Evolutionary conservation across 352 stramenopile genomes (phyloP).

Genomic region (Globisporangium nunn): DNA sequence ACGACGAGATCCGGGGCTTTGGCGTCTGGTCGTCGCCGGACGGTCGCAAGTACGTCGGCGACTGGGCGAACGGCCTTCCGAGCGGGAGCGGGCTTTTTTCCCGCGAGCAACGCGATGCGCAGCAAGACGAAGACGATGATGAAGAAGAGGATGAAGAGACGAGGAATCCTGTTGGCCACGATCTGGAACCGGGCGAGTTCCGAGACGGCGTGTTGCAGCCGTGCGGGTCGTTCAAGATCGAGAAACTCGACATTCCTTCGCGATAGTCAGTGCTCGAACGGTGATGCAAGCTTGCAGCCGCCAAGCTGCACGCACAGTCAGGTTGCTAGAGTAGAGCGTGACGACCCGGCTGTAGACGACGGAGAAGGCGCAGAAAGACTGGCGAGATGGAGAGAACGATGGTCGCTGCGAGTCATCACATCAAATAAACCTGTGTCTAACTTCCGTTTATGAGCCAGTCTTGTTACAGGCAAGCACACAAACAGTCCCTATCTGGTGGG

Average conservation of each 20-base stretch:
- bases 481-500: slow-evolving; percentile 55
- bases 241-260: slow-evolving; percentile 25
- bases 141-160: not conserved
- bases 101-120: slow-evolving; percentile 16
- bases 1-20: slow-evolving; percentile 45
- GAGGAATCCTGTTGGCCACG: not conserved
- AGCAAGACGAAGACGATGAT: slow-evolving; percentile 13
- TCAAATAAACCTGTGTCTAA: slow-evolving; percentile 60
- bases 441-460: slow-evolving; percentile 33
- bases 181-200: slow-evolving; percentile 36
- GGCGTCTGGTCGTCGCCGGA: slow-evolving; percentile 49
- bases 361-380: not conserved
- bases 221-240: slow-evolving; percentile 40
- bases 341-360: too few relatives aligned
- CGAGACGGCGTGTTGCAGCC: slow-evolving; percentile 30
- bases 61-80: slow-evolving; percentile 46
- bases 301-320: too few relatives aligned
- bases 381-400: too few relatives aligned
- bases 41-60: slow-evolving; percentile 42
- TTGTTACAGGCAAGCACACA: slow-evolving; percentile 17
- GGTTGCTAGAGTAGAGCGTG: too few relatives aligned
- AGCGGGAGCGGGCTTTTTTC: slow-evolving; percentile 51
- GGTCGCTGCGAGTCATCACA: too few relatives aligned
- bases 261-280: not conserved
- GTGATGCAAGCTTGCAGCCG: not conserved